Conservation (phyloP, 2,329 filamentous ascomycete genomes). For the Lizonia empirigonia region DNA sequence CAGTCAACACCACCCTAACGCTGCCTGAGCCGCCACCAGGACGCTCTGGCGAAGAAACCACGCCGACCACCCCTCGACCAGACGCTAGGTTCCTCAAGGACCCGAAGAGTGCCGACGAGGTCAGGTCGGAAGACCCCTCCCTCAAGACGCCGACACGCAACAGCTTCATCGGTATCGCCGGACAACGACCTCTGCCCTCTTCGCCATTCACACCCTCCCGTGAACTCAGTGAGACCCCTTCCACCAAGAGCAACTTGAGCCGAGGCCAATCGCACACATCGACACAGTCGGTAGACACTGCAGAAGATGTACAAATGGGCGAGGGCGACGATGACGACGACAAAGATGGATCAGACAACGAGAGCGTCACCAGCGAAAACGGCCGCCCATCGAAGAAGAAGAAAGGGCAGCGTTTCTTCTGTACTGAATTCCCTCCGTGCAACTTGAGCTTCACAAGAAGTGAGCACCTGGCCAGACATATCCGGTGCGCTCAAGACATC, state of each 20-base stretch:
- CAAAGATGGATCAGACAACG: conserved; percentile 55
- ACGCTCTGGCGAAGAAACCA: conserved; percentile 58
- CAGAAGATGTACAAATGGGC: conserved; percentile 77
- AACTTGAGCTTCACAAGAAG: conserved; percentile 93
- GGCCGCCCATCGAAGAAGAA: conserved; percentile 89
- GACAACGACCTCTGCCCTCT: conserved; percentile 54
- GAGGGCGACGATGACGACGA: conserved; percentile 74
- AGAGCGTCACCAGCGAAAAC: conserved; percentile 60
- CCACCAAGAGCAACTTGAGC: conserved; percentile 50
- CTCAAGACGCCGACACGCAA: conserved; percentile 69
- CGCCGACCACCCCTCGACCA: conserved; percentile 61
- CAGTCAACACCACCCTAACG: conserved; percentile 63
- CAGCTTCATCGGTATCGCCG: conserved; percentile 54
- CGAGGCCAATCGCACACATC: conserved; percentile 67
- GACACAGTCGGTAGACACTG: conserved; percentile 64
- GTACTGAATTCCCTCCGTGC: conserved; percentile 92
- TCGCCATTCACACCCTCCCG: conserved; percentile 54
- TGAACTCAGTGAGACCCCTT: conserved; percentile 49
- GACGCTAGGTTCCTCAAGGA: conserved; percentile 51
- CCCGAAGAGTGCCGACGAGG: conserved; percentile 42
- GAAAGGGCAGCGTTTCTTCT: conserved; percentile 95
- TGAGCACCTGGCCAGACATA: conserved; percentile 93
- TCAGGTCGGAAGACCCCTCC: conserved; percentile 47
- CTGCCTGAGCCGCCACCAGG: conserved; percentile 50
- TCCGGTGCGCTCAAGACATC: conserved; percentile 66